Evolutionary conservation across 1,284 basidiomycete species (phyloP).

Genomic region (Quambalaria eucalypti): DNA sequence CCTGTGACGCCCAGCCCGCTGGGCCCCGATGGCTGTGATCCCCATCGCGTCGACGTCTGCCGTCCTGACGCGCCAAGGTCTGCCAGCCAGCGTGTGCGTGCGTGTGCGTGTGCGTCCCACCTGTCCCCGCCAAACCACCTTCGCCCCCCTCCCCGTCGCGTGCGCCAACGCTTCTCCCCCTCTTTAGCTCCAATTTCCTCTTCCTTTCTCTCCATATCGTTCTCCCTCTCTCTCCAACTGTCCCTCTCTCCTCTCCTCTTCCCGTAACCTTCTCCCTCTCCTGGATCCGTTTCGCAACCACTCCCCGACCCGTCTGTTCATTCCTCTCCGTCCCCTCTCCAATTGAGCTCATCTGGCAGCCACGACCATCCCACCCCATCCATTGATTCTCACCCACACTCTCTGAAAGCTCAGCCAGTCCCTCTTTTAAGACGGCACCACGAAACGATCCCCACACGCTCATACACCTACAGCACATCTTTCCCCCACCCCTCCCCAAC

Average conservation of each 20-base stretch:
- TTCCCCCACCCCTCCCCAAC: background rate
- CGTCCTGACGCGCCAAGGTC: no score
- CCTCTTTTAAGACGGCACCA: background rate
- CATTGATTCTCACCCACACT: background rate
- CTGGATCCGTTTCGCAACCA: slow-evolving; percentile 30
- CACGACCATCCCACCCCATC: background rate
- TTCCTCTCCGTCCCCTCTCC: background rate
- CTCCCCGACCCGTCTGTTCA: background rate
- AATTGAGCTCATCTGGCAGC: slow-evolving; percentile 1
- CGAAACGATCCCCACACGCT: background rate
- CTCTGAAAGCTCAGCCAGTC: background rate
- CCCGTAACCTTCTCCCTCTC: slow-evolving; percentile 9
- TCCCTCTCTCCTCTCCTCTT: background rate
- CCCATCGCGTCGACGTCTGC: no score
- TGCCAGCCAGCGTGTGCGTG: no score
- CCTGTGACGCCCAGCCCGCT: no score
- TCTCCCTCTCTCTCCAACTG: background rate
- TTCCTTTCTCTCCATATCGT: background rate
- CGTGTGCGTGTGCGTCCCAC: no score
- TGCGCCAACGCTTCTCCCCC: background rate
- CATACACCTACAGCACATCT: background rate
- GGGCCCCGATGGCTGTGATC: no score
- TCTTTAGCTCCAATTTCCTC: background rate
- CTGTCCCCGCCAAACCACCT: no score
- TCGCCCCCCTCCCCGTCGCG: background rate